Base-by-base conservation (phyloP, 1,139 yeast species). In the Waltiozyma sp. region DNA sequence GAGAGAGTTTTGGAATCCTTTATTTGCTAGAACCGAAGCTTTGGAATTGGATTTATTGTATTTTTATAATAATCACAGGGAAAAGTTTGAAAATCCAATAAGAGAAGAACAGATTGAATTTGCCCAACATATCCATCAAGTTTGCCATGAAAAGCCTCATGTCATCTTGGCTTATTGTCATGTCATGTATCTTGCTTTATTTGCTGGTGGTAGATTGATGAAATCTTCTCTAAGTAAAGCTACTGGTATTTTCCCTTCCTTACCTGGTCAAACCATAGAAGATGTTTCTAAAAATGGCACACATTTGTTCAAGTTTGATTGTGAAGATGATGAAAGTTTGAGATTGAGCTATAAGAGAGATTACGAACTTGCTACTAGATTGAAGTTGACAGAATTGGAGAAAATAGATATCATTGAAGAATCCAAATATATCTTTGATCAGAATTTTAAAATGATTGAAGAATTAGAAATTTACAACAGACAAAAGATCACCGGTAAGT, bases 151-250 rank as follows among this genome's bases (percentile, higher is more conserved):
- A 41, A 80, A 80, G 55, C 95, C 95, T 9, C 76, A 82, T 55
- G 63, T 83, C 34, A 63, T 85, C 36, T 67, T 86, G 45, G 94
- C 95, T n/a, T 85, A 85, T 61, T 75, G 86, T 66, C 95, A 85
- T 58, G 93, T 84, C 39, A 73, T 85, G 78, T 86, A 86, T 61
- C 66, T 85, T 57, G 95, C 93, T 1, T 70, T 86, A 41, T 86
- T 86, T 64, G 95, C 95, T 6, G 95, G 95, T 41, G 95, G 94
- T 26, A 69, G 80, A 49, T 70, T 85, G 42, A 73, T 85, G 77
- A 68, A 82, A 47, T 78, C 88, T 1, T 73, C 78, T 19, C 62
- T 85, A 34, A 69, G 81, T 41, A 76, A 72, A 54, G 79, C 88
- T 28, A 66, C 81, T 4, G 87, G 89, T 2, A 64, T 85, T 47